phyloP scores from a whole-genome alignment of 345 rosid genomes.

The Citrus cavaleriei region DNA sequence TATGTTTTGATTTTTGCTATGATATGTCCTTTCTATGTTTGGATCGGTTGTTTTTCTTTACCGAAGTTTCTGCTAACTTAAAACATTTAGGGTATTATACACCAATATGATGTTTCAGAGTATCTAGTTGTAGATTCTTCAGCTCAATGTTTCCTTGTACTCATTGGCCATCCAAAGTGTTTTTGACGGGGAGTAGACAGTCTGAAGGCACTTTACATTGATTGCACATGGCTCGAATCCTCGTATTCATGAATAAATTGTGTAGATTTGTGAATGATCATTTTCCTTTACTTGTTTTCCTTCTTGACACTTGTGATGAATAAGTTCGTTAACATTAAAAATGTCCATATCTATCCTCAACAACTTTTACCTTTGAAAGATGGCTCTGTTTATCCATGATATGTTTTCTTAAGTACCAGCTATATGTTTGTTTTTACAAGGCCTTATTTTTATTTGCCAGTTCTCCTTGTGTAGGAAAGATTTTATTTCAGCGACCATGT shows the following conservation, averaged over 20 bases:
- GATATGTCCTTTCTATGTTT: neutral
- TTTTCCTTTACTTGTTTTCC: neutral
- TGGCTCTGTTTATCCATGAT: neutral
- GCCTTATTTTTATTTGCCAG: neutral
- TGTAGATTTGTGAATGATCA: neutral
- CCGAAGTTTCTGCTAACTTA: neutral
- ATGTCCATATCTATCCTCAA: neutral
- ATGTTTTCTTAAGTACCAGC: neutral
- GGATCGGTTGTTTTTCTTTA: neutral
- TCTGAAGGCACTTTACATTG: neutral
- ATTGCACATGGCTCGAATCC: neutral
- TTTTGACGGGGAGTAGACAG: neutral
- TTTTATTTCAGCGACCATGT: conserved; percentile 96
- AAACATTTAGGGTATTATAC: neutral
- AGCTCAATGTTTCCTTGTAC: neutral
- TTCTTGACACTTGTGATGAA: neutral
- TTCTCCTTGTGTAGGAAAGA: conserved; percentile 62
- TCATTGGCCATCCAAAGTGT: neutral
- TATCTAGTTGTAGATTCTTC: neutral
- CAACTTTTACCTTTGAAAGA: neutral
- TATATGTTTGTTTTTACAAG: neutral
- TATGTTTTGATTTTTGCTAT: neutral
- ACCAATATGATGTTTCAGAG: neutral
- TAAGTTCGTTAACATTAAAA: neutral
- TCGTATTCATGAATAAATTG: neutral